Percentiles rank a stretch among this genome's conserved stretches.
Conservation (phyloP, 306 rosid species). For the Morella rubra region DNA sequence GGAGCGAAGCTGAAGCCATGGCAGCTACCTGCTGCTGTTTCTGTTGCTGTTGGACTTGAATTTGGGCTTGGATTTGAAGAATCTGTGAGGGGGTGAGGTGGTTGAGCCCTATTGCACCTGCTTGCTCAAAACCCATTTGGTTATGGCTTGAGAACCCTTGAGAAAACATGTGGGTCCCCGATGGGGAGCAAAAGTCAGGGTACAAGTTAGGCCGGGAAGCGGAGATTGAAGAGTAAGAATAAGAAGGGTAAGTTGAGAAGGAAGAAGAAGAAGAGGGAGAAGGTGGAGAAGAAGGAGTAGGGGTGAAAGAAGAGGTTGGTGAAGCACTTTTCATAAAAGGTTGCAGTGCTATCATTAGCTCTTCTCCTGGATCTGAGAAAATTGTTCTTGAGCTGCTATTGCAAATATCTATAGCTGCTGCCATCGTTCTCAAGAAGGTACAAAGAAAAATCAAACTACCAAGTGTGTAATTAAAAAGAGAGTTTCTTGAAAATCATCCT, state of each 20-base stretch:
- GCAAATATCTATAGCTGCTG: constrained; percentile 49
- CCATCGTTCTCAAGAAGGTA: constrained; percentile 40
- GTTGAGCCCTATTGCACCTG: constrained; percentile 60
- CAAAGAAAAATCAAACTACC: background rate
- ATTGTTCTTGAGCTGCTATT: constrained; percentile 27
- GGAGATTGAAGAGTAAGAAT: background rate
- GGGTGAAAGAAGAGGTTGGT: constrained; percentile 21
- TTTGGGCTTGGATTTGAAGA: constrained; percentile 73
- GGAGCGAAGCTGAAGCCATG: constrained; percentile 27
- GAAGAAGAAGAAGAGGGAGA: constrained; percentile 3
- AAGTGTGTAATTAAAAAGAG: background rate
- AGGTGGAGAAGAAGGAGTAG: constrained; percentile 22
- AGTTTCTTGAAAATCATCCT: background rate
- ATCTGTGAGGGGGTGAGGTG: constrained; percentile 76
- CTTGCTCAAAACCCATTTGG: constrained; percentile 30
- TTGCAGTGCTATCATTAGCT: constrained; percentile 68
- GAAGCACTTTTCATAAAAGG: constrained; percentile 70
- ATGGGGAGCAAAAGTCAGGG: constrained; percentile 33
- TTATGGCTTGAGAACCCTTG: constrained; percentile 27
- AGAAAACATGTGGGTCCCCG: constrained; percentile 37
- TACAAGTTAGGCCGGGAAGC: constrained; percentile 27
- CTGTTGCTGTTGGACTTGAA: constrained; percentile 43
- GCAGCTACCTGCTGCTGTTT: constrained; percentile 22
- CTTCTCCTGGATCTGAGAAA: constrained; percentile 65
- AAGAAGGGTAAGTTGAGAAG: constrained; percentile 1